Evolutionary conservation across 257 asterid genomes (phyloP).

Genomic region (Solanum acaule): DNA sequence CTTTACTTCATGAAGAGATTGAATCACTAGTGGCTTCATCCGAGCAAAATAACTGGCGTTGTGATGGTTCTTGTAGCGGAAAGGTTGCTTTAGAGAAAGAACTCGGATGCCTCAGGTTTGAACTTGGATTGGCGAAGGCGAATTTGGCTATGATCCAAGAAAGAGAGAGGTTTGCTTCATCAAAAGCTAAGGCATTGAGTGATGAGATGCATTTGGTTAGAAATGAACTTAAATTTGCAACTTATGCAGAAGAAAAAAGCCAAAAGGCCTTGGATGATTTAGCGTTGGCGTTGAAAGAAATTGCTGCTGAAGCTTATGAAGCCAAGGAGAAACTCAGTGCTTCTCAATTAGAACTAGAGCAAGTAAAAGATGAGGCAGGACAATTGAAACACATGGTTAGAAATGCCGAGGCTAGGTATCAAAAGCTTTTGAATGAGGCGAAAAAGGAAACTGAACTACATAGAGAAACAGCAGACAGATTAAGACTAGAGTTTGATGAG

Average conservation of each 20-base stretch:
- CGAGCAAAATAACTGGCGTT: neutral
- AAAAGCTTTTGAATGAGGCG: conserved; percentile 39
- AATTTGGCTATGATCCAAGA: conserved; percentile 9
- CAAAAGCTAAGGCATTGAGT: neutral
- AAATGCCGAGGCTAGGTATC: conserved; percentile 23
- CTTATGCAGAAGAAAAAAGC: conserved; percentile 63
- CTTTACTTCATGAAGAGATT: conserved; percentile 25
- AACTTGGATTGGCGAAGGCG: conserved; percentile 22
- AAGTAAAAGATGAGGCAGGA: conserved; percentile 26
- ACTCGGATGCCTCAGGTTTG: conserved; percentile 6
- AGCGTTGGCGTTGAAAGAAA: conserved; percentile 66
- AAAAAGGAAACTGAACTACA: conserved; percentile 41
- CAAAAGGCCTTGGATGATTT: conserved; percentile 78
- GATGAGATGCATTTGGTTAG: conserved; percentile 30
- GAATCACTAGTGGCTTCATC: conserved; percentile 16
- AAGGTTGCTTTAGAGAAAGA: conserved; percentile 2
- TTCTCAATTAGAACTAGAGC: conserved; percentile 31
- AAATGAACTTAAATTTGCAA: conserved; percentile 43
- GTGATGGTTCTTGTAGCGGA: neutral
- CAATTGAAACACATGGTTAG: conserved; percentile 31
- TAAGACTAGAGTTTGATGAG: conserved; percentile 70
- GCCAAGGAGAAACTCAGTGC: conserved; percentile 32
- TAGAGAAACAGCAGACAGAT: conserved; percentile 40
- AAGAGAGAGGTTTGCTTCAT: conserved; percentile 22
- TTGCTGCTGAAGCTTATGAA: conserved; percentile 50